Conservation (phyloP, 208 protist genomes). For the Leishmania gerbilli region DNA sequence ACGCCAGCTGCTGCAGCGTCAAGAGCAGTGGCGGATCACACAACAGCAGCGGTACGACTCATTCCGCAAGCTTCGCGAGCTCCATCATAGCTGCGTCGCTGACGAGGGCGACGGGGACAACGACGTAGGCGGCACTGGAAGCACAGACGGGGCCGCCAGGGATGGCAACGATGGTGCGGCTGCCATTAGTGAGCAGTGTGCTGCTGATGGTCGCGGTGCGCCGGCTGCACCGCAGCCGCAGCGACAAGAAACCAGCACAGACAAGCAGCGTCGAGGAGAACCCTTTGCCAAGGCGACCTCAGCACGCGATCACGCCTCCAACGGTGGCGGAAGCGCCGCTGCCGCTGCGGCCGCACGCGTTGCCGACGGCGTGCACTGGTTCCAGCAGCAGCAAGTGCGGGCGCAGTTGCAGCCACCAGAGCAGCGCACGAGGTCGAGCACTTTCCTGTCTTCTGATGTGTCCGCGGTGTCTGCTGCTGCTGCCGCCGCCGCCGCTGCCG, state of each 20-base stretch:
- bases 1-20: slow-evolving; percentile 29
- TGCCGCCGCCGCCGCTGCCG: background rate
- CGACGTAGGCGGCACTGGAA: background rate
- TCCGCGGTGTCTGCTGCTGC: slow-evolving; percentile 3
- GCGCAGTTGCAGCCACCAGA: slow-evolving; percentile 2
- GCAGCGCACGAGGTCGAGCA: background rate
- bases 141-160: background rate
- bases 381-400: slow-evolving; percentile 10
- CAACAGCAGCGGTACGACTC: slow-evolving; percentile 38
- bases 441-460: background rate
- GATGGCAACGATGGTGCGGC: background rate
- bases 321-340: background rate
- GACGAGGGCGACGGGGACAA: slow-evolving; percentile 4
- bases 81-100: slow-evolving; percentile 12
- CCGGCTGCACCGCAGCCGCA: background rate
- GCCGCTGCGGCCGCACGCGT: background rate
- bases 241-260: background rate
- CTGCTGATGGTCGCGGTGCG: background rate
- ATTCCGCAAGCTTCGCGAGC: slow-evolving; percentile 28
- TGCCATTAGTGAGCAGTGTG: background rate
- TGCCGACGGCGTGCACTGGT: slow-evolving; percentile 23
- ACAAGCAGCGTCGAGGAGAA: background rate
- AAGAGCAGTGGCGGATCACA: slow-evolving; percentile 17
- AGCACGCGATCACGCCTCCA: background rate
- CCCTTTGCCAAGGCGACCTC: background rate